These are phyloP conservation scores for Psilocybe subaeruginosa DNA, from an alignment of 768 basidiomycete genomes.

Conservation along the genomic window DNA sequence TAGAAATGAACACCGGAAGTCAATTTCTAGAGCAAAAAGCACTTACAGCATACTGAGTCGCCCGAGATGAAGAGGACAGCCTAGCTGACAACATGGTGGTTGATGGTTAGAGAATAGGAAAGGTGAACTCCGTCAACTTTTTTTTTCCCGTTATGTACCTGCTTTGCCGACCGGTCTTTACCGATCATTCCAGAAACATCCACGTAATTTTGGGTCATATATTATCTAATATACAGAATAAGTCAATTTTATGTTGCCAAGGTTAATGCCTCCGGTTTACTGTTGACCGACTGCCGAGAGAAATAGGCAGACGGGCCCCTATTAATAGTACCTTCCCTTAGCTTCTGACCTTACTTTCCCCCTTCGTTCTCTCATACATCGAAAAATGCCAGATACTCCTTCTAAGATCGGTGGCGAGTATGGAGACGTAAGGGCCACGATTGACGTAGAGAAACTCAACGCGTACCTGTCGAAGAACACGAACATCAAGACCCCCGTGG, in stretches of 20 bases:
- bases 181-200: constrained; percentile 43
- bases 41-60: constrained; percentile 67
- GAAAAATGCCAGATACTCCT: constrained; percentile 25
- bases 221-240: neutral
- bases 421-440: constrained; percentile 70
- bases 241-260: neutral
- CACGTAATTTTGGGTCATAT: constrained; percentile 15
- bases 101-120: constrained; percentile 41
- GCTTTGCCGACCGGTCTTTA: constrained; percentile 39
- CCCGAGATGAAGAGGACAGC: constrained; percentile 62
- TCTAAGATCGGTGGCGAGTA: constrained; percentile 74
- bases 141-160: constrained; percentile 46
- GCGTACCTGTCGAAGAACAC: constrained; percentile 64
- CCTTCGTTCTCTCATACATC: constrained; percentile 2
- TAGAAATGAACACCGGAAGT: constrained; percentile 1
- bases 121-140: constrained; percentile 40
- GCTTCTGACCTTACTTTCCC: neutral
- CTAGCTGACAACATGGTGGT: constrained; percentile 75
- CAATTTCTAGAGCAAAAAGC: neutral
- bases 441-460: constrained; percentile 68
- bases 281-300: constrained; percentile 3
- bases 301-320: neutral
- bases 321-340: neutral
- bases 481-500: constrained; percentile 63
- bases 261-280: neutral